These are phyloP conservation scores for Trypanosomatidae sp. DNA, from an alignment of 208 protist genomes.

Conservation along the genomic window DNA sequence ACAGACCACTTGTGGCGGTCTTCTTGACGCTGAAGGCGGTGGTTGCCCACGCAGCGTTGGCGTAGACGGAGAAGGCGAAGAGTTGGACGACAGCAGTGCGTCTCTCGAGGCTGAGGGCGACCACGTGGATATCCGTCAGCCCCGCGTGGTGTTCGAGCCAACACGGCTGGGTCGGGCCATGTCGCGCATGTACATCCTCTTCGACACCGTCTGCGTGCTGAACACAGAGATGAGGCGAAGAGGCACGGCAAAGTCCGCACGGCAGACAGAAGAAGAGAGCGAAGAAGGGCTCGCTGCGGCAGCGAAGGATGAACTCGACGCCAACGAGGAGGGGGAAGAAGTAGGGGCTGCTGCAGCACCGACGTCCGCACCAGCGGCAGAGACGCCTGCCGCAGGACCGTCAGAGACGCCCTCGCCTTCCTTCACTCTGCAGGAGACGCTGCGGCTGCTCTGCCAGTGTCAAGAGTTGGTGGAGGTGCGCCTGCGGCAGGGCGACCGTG, in stretches of 20 bases:
- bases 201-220: slow-evolving; percentile 71
- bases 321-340: too few species aligned
- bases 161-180: slow-evolving; percentile 36
- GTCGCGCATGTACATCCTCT: slow-evolving; percentile 83
- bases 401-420: background rate
- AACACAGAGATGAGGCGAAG: slow-evolving; percentile 31
- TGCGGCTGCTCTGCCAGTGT: slow-evolving; percentile 60
- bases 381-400: background rate
- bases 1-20: background rate
- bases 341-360: too few species aligned
- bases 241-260: background rate
- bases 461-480: slow-evolving; percentile 73
- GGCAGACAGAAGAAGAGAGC: too few species aligned
- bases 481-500: slow-evolving; percentile 80
- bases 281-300: too few species aligned
- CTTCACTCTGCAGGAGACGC: slow-evolving; percentile 25
- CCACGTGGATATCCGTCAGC: background rate
- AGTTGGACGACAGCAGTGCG: too few species aligned
- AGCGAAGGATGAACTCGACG: too few species aligned
- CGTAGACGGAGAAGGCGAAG: too few species aligned
- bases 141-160: slow-evolving; percentile 11
- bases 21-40: too few species aligned
- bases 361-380: background rate
- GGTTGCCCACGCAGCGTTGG: too few species aligned
- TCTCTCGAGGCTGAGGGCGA: background rate